Evolutionary conservation across 1,284 basidiomycete genomes (phyloP).

Genomic region (Gymnopus androsaceus): DNA sequence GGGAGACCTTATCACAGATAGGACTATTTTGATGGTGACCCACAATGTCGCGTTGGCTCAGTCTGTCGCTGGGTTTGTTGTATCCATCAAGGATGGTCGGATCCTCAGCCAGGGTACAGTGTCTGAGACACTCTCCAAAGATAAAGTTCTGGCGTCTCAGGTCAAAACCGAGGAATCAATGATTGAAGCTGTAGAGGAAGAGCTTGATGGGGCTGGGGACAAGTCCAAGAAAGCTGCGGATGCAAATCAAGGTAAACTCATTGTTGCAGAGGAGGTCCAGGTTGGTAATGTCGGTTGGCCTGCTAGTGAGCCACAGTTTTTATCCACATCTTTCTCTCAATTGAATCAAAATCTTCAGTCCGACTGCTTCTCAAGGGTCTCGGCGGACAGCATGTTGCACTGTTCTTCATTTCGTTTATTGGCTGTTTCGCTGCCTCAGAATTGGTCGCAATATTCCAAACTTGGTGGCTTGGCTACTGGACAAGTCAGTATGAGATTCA

Average conservation of each 20-base stretch:
- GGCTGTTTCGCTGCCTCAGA: slow-evolving; percentile 32
- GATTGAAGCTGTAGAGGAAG: too few species aligned
- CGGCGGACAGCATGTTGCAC: slow-evolving; percentile 23
- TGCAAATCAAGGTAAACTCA: slow-evolving; percentile 47
- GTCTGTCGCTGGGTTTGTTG: slow-evolving; percentile 59
- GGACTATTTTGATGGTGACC: slow-evolving; percentile 75
- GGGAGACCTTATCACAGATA: slow-evolving; percentile 65
- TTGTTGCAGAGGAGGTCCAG: slow-evolving; percentile 61
- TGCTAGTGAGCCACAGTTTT: slow-evolving; percentile 32
- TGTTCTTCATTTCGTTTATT: slow-evolving; percentile 26
- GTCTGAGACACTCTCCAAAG: slow-evolving; percentile 36
- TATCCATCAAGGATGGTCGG: slow-evolving; percentile 52
- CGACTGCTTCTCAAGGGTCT: slow-evolving; percentile 26
- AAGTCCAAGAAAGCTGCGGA: slow-evolving; percentile 1
- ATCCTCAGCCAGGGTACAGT: slow-evolving; percentile 43
- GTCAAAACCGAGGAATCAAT: too few species aligned
- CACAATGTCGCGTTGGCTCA: slow-evolving; percentile 63
- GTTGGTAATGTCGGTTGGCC: slow-evolving; percentile 55
- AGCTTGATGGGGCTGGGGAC: slow-evolving; percentile 33
- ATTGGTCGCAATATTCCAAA: slow-evolving; percentile 41
- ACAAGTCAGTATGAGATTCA: slow-evolving; percentile 46
- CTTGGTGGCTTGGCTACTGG: slow-evolving; percentile 64
- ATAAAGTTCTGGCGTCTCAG: too few species aligned
- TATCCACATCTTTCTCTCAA: not conserved
- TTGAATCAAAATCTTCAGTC: slow-evolving; percentile 30